Evolutionary conservation across 208 protist genomes (phyloP), one percentile per base, ranked within the genome.

Genomic region (Naegleria gruberi): DNA sequence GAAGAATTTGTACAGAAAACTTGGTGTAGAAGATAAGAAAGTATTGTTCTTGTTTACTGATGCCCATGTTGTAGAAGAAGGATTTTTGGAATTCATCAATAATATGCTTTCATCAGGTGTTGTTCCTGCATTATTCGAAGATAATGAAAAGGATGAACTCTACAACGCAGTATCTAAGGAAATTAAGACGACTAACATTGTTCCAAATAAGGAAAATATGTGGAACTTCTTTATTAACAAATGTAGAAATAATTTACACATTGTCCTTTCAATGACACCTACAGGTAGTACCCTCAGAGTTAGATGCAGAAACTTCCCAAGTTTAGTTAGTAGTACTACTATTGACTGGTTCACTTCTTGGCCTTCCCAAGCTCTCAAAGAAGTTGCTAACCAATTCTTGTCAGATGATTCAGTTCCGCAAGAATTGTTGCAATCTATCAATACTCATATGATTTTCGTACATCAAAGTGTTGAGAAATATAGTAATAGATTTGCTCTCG

Each of bases 271-370:
- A 43, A 99, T 99, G 98, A 98, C 97, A 91, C 98, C 98, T 30
- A 97, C 96, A 4, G 98, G 98, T 26, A 97, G 99, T 81, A 94
- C 94, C 42, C 94, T 99, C 82, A 95, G 98, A 55, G 95, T 95
- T 15, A 95, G 98, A 47, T 99, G 98, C 93, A 96, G 98, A 83
- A 98, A 98, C 93, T 99, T 99, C 94, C 98, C 98, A 8, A 98
- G 97, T 89, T 94, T 99, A 46, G 97, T 99, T 91, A 99, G 98
- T 94, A 99, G 98, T 93, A 99, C 97, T 10, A 98, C 98, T 43
- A 99, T 99, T 90, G 99, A 99, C 92, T 99, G 99, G 98, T 99
- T 99, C 92, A 94, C 97, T 90, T 97, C 98, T 92, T 99, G 99
- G 99, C 98, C 98, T 30, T 91, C 96, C 73, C 95, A 99, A 92